phyloP scores from a whole-genome alignment of 1,284 basidiomycete genomes.

The Sanghuangporus baumii region DNA sequence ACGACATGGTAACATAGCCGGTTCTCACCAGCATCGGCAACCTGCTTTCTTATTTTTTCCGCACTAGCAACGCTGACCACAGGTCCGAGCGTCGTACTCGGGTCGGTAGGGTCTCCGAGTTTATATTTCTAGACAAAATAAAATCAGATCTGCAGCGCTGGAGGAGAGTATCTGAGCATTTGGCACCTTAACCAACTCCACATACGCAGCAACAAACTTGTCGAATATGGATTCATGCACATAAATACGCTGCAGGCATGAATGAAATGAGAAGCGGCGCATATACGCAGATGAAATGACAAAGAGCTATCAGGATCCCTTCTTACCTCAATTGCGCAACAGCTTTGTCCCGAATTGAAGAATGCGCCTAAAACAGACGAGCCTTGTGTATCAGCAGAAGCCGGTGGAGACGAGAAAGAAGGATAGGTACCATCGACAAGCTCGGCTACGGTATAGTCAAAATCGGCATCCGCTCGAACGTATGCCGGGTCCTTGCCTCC shows the following conservation, averaged over 20 bases:
- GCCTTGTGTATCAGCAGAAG: neutral
- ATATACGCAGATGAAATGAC: neutral
- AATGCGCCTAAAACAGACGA: conserved; percentile 56
- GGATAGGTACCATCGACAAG: conserved; percentile 73
- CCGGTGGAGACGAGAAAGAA: conserved; percentile 14
- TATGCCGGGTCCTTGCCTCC: conserved; percentile 97
- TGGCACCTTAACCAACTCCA: conserved; percentile 64
- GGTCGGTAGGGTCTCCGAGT: conserved; percentile 78
- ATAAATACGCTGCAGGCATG: conserved; percentile 72
- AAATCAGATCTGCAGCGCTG: neutral
- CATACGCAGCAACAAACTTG: conserved; percentile 73
- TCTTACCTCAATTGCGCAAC: conserved; percentile 75
- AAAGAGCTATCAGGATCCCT: neutral
- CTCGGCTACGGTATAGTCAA: conserved; percentile 78
- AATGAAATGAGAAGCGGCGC: neutral
- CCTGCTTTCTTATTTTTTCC: conserved; percentile 77
- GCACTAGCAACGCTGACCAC: conserved; percentile 87
- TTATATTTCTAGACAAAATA: conserved; percentile 53
- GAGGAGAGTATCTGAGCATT: neutral
- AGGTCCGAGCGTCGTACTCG: conserved; percentile 79
- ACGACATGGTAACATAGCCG: neutral
- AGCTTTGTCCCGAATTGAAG: conserved; percentile 95
- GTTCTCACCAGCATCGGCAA: conserved; percentile 70
- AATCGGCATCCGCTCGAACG: conserved; percentile 80
- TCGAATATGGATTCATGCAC: conserved; percentile 85